A percentile compares a stretch with the other conserved stretches of the same genome.
phyloP scores from a whole-genome alignment of 306 rosid species.

The Castanospermum australe region DNA sequence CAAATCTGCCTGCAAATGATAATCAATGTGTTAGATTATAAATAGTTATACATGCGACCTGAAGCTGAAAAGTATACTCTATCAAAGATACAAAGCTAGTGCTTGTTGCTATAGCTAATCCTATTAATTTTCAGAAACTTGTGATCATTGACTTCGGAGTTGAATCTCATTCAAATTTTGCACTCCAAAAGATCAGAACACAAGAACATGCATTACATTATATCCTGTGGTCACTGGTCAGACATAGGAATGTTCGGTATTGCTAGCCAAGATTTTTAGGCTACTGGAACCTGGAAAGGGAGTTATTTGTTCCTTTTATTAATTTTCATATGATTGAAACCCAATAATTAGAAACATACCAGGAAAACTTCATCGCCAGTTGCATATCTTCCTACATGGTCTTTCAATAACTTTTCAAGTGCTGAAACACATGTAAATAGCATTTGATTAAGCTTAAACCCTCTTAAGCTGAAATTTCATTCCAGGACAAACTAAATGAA shows the following conservation, averaged over 20 bases:
- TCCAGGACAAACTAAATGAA: neutral
- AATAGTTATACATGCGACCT: no score
- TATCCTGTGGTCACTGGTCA: neutral
- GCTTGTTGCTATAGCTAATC: neutral
- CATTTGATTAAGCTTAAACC: neutral
- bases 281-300: neutral
- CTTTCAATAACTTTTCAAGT: conserved; percentile 47
- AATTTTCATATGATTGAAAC: conserved; percentile 4
- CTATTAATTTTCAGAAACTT: neutral
- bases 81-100: neutral
- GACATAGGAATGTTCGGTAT: neutral
- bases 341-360: conserved; percentile 19
- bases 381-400: conserved; percentile 45
- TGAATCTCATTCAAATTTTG: neutral
- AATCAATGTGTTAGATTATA: conserved; percentile 21
- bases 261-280: neutral
- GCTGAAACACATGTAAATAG: conserved; percentile 35
- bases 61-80: neutral
- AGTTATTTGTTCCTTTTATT: neutral
- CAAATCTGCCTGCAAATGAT: conserved; percentile 82
- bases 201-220: neutral
- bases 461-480: neutral
- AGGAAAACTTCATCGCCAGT: conserved; percentile 48
- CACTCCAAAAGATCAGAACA: conserved; percentile 7
- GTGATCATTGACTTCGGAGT: conserved; percentile 15